Percentiles rank a stretch among this genome's conserved stretches.
Conservation (phyloP, 164 flowering plant species). For the Magnolia officinalis region DNA sequence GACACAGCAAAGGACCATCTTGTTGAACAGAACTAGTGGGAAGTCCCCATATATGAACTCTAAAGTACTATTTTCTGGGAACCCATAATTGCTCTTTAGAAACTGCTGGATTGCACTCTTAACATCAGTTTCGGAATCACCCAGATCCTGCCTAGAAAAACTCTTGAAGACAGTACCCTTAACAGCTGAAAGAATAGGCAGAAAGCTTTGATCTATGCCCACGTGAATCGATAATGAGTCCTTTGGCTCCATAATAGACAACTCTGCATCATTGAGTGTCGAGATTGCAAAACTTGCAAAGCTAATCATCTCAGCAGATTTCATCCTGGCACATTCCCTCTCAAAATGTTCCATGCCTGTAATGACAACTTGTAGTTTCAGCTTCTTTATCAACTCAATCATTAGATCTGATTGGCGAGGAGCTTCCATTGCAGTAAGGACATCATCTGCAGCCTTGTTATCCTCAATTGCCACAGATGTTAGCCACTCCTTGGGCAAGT, state of each 20-base stretch:
- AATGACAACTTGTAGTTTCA: conserved; percentile 88
- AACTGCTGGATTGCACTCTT: conserved; percentile 49
- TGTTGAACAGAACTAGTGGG: conserved; percentile 71
- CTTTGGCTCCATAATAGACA: conserved; percentile 47
- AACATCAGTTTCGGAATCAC: conserved; percentile 80
- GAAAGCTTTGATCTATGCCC: conserved; percentile 87
- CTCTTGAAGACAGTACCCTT: conserved; percentile 93
- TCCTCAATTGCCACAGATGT: conserved; percentile 66
- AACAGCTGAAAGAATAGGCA: conserved; percentile 64
- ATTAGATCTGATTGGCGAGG: conserved; percentile 93
- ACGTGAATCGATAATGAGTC: conserved; percentile 62
- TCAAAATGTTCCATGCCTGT: conserved; percentile 94
- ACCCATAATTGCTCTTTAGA: conserved; percentile 57
- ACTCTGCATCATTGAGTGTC: conserved; percentile 62
- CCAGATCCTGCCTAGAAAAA: conserved; percentile 84
- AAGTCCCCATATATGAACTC: conserved; percentile 71
- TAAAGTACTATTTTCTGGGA: conserved; percentile 38
- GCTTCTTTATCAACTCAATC: conserved; percentile 84
- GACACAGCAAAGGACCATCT: conserved; percentile 75
- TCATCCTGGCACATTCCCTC: conserved; percentile 53
- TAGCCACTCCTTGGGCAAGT: conserved; percentile 83
- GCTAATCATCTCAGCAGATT: conserved; percentile 59
- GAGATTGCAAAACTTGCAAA: conserved; percentile 60
- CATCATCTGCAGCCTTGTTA: conserved; percentile 36
- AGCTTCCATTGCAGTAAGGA: conserved; percentile 83